Evolutionary conservation across 352 stramenopile genomes (phyloP), one percentile per base, ranked within the genome.

Genomic region (Phytophthora chlamydospora): DNA sequence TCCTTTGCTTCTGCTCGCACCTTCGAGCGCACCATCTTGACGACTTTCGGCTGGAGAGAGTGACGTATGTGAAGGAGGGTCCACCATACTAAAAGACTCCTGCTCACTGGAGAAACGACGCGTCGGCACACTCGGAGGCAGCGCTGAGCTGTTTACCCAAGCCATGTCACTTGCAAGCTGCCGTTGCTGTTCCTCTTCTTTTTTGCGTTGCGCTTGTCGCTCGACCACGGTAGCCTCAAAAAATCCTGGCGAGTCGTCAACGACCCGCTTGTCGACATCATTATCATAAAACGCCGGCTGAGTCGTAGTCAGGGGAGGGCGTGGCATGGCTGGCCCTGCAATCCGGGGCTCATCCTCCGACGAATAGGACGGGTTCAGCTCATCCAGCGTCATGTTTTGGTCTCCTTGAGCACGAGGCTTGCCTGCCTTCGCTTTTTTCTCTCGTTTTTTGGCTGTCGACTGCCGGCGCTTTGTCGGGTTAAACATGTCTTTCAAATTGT

Each of bases 211-310:
- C 8, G 55, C 61, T 31, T 62, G 35, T 47, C 55, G 64, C 52
- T 73, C 52, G 0, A 42, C 59, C 31, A 56, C 52, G 2, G 58
- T 68, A 32, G 61, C 60, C 31, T 89, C 80, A 49, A 89, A 90
- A 40, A 81, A 90, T 2, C 79, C 76, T 19, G 81, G 78, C 0
- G 69, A 70, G 33, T 90, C 72, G 32, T 92, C 81, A 43, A 88
- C 69, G 2, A 92, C 76, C 3, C 82, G 29, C 14, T 85, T 69
- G 24, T 90, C 79, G 6, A 50, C 78, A 40, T 88, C 57, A 31
- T 77, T 55, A 8, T 78, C 74, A 49, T 88, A 88, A 35, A 80
- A 75, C 12, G 66, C 78, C 12, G 62, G 58, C 14, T 52, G 51
- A 24, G 24, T n/a, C 13, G 57, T 32, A 16, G 56, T 63, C 11